phyloP scores from a whole-genome alignment of 169 alveolate genomes.

The Theileria sp. region DNA sequence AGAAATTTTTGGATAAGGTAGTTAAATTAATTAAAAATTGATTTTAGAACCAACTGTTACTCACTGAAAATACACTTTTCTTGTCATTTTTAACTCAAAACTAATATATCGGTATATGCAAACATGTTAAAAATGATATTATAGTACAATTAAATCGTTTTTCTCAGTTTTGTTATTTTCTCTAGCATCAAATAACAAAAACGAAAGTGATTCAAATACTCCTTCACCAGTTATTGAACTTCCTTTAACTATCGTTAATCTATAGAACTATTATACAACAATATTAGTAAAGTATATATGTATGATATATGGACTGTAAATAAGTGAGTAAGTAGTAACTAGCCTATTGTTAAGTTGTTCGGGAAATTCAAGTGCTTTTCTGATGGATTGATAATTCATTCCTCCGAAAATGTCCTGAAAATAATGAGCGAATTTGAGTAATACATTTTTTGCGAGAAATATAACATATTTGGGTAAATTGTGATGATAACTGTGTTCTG shows the following conservation, averaged over 20 bases:
- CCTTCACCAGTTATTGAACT: slow-evolving; percentile 64
- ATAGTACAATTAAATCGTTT: slow-evolving; percentile 16
- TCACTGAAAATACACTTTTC: slow-evolving; percentile 52
- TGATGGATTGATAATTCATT: not conserved
- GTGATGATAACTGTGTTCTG: slow-evolving; percentile 60
- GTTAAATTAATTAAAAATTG: not conserved
- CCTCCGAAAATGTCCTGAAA: slow-evolving; percentile 30
- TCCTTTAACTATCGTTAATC: slow-evolving; percentile 44
- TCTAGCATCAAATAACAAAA: slow-evolving; percentile 36
- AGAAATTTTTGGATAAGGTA: slow-evolving; percentile 58
- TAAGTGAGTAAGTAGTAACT: not conserved
- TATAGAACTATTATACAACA: not conserved
- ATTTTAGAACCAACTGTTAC: slow-evolving; percentile 45
- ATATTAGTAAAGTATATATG: no score
- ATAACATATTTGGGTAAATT: slow-evolving; percentile 51
- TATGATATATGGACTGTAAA: not conserved
- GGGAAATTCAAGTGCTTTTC: slow-evolving; percentile 23
- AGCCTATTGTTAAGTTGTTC: slow-evolving; percentile 39
- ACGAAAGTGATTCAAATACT: slow-evolving; percentile 23
- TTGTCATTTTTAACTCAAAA: slow-evolving; percentile 46
- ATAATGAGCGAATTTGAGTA: not conserved
- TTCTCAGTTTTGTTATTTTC: slow-evolving; percentile 4
- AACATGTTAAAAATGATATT: not conserved
- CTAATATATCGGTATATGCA: not conserved
- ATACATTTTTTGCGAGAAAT: slow-evolving; percentile 54